Evolutionary conservation across 2,329 filamentous ascomycete species (phyloP).

Genomic region (Curvularia lunata): DNA sequence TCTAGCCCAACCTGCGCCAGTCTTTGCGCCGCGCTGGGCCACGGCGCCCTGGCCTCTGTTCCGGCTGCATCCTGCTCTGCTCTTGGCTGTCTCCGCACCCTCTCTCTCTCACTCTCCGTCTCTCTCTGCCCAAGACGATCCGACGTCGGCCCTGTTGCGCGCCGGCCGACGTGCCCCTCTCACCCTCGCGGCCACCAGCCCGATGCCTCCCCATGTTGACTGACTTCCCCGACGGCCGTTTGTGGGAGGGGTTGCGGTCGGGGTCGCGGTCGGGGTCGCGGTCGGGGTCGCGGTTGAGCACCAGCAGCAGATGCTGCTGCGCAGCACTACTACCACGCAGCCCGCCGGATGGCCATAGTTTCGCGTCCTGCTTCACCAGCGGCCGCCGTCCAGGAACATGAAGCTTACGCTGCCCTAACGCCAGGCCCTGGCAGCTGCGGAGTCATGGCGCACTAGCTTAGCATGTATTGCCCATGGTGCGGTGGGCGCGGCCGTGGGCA

Average conservation of each 20-base stretch:
- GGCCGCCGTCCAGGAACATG: conserved; percentile 41
- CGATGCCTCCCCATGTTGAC: conserved; percentile 2
- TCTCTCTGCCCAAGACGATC: conserved; percentile 8
- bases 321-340: conserved; percentile 13
- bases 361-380: conserved; percentile 30
- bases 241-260: conserved; percentile 6
- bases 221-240: conserved; percentile 22
- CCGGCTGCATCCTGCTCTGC: conserved; percentile 20
- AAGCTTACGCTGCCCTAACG: conserved; percentile 33
- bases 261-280: background rate
- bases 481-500: conserved; percentile 27
- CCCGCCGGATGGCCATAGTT: conserved; percentile 24
- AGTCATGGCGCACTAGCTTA: conserved; percentile 31
- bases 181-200: conserved; percentile 7
- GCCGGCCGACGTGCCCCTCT: conserved; percentile 6
- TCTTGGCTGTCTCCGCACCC: conserved; percentile 32
- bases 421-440: conserved; percentile 23
- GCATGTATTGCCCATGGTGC: conserved; percentile 32
- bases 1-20: conserved; percentile 25
- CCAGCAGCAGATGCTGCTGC: background rate
- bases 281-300: background rate
- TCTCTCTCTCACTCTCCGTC: conserved; percentile 9
- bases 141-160: conserved; percentile 23
- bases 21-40: conserved; percentile 4
- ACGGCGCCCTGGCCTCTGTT: conserved; percentile 19